A percentile compares a stretch with the other conserved stretches of the same genome.
Evolutionary conservation across 2,329 filamentous ascomycete species (phyloP).

Genomic region (Cryoendolithus antarcticus): DNA sequence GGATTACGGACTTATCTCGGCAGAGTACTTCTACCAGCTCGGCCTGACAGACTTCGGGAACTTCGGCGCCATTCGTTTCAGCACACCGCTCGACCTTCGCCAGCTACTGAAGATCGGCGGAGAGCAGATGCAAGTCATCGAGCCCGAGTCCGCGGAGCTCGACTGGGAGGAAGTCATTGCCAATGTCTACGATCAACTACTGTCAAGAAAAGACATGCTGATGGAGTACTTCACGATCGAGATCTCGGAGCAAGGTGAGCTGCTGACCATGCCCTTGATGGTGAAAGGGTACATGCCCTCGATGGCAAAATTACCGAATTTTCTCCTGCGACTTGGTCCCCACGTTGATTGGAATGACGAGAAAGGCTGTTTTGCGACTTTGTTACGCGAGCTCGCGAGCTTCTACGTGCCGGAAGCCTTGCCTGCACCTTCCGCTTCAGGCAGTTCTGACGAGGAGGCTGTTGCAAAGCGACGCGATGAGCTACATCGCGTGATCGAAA

Average conservation of each 20-base stretch:
- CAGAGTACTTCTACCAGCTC: conserved; percentile 91
- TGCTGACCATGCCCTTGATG: conserved; percentile 70
- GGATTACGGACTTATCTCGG: conserved; percentile 76
- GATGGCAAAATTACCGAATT: conserved; percentile 75
- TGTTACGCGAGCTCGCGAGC: conserved; percentile 72
- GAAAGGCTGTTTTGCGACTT: conserved; percentile 70
- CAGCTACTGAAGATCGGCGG: conserved; percentile 63
- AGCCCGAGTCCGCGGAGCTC: conserved; percentile 38
- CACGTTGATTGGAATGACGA: conserved; percentile 80
- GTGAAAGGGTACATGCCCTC: conserved; percentile 80
- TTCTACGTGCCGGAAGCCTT: conserved; percentile 87
- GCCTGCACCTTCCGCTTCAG: conserved; percentile 29
- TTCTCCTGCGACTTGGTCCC: conserved; percentile 77
- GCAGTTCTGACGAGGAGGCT: too few relatives aligned
- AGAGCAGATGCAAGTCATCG: conserved; percentile 44
- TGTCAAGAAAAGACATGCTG: conserved; percentile 73
- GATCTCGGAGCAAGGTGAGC: conserved; percentile 63
- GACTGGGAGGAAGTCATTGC: conserved; percentile 55
- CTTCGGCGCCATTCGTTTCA: conserved; percentile 73
- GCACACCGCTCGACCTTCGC: conserved; percentile 58
- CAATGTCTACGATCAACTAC: conserved; percentile 54
- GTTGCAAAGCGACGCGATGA: conserved; percentile 31
- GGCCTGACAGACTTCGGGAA: conserved; percentile 93
- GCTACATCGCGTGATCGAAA: conserved; percentile 64
- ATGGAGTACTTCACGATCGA: conserved; percentile 84